Evolutionary conservation across 2,329 filamentous ascomycete species (phyloP), one percentile per base, ranked within the genome.

Genomic region (Zalaria obscura): DNA sequence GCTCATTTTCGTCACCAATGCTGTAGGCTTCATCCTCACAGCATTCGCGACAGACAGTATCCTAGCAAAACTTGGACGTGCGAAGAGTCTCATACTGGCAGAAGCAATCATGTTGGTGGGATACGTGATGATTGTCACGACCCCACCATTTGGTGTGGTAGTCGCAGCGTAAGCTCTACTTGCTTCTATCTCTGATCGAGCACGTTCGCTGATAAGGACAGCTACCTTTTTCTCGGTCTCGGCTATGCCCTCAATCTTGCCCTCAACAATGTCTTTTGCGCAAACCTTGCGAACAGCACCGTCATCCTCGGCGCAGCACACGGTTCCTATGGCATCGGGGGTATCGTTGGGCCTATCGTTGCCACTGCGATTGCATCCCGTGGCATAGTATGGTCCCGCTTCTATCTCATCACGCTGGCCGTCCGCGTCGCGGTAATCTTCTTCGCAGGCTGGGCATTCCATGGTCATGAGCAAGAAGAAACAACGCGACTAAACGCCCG

Each of bases 1-100:
- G 2, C 66, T 89, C 32, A 83, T 93, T 53, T 93, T 91, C 64
- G 73, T 91, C 27, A 75, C 79, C 36, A 83, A 83, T 50, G 83
- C 85, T 0, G 48, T 80, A 4, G 85, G 85, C 10, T 93, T 86
- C 62, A 78, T 93, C 53, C 58, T 71, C 8, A 80, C 81, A 1
- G 84, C 84, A 1, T 73, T 79, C 32, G 68, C 80, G 46, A 72
- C 80, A n/a, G 79, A 87, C 52, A 59, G 63, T 1, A 63, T 87
- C 3, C 70, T 78, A 41, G 61, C 64, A 4, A 71, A 70, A 18
- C 60, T 87, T 2, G 83, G 85, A 5, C 72, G 80, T 38, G 76
- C 76, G 4, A 76, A 69, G 49, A 70, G 76, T 1, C 65, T 86
- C 26, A 73, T 77, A 31, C 43, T 81, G 8, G 65, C 74, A 26